phyloP scores from a whole-genome alignment of 306 rosid genomes.

The Leucaena leucocephala region DNA sequence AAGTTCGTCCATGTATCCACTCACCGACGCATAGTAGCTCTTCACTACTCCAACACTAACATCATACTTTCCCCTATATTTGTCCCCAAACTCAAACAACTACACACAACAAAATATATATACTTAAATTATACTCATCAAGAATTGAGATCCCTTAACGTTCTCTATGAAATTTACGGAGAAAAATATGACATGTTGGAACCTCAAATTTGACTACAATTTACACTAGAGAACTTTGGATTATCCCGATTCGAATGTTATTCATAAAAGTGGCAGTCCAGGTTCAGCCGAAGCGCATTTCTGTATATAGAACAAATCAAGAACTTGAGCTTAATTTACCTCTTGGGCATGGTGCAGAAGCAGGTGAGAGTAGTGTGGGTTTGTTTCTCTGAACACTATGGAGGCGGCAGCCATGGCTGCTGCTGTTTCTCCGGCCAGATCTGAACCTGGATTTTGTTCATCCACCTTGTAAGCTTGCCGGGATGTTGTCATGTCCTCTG shows the following conservation, averaged over 20 bases:
- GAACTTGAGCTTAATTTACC: constrained; percentile 42
- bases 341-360: constrained; percentile 87
- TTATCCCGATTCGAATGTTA: neutral
- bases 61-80: constrained; percentile 83
- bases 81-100: constrained; percentile 94
- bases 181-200: neutral
- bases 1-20: constrained; percentile 93
- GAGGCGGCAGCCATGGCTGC: constrained; percentile 98
- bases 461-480: constrained; percentile 92
- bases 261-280: neutral
- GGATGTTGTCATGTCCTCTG: constrained; percentile 99
- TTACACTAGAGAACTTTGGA: neutral
- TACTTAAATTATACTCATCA: neutral
- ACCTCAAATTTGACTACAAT: neutral
- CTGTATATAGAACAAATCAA: neutral
- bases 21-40: constrained; percentile 98
- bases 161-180: neutral
- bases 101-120: constrained; percentile 23
- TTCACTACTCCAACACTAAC: constrained; percentile 78
- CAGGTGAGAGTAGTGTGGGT: constrained; percentile 85
- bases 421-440: constrained; percentile 92
- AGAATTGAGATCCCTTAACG: neutral
- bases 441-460: constrained; percentile 82
- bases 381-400: constrained; percentile 72
- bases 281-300: neutral